Conservation (phyloP, 495 filamentous ascomycete species). For the Aspergillus homomorphus region DNA sequence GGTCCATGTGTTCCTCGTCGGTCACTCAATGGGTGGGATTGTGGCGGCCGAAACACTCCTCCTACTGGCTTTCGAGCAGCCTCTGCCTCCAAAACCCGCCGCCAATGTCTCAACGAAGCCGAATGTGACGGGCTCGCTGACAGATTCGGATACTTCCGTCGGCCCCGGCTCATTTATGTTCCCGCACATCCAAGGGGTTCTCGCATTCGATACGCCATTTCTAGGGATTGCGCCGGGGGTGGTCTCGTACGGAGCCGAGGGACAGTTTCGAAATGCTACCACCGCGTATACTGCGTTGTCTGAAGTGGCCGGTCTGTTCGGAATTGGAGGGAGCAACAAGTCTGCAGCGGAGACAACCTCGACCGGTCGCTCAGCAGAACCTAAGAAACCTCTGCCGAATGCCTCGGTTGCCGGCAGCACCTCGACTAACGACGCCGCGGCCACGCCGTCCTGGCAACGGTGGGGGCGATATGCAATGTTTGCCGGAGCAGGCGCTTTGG, state of each 20-base stretch:
- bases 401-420: slow-evolving; percentile 28
- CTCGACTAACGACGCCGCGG: slow-evolving; percentile 46
- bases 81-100: slow-evolving; percentile 45
- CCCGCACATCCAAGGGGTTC: slow-evolving; percentile 73
- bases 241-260: slow-evolving; percentile 84
- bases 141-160: slow-evolving; percentile 20
- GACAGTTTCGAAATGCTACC: slow-evolving; percentile 71
- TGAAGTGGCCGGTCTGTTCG: slow-evolving; percentile 59
- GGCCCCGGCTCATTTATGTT: slow-evolving; percentile 52
- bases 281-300: slow-evolving; percentile 66
- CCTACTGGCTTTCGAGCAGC: slow-evolving; percentile 62
- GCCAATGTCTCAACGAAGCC: slow-evolving; percentile 10
- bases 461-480: slow-evolving; percentile 85
- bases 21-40: slow-evolving; percentile 97
- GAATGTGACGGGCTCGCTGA: slow-evolving; percentile 11
- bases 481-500: slow-evolving; percentile 76
- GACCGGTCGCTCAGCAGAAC: slow-evolving; percentile 11
- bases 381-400: slow-evolving; percentile 26
- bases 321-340: slow-evolving; percentile 46
- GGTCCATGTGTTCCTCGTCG: slow-evolving; percentile 78
- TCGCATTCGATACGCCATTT: slow-evolving; percentile 95
- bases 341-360: slow-evolving; percentile 17
- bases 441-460: slow-evolving; percentile 57
- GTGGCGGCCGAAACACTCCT: slow-evolving; percentile 87
- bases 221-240: slow-evolving; percentile 87